These are phyloP conservation scores for Dactylellina parvicollis DNA, from an alignment of 2,329 filamentous ascomycete species.

Conservation along the genomic window DNA sequence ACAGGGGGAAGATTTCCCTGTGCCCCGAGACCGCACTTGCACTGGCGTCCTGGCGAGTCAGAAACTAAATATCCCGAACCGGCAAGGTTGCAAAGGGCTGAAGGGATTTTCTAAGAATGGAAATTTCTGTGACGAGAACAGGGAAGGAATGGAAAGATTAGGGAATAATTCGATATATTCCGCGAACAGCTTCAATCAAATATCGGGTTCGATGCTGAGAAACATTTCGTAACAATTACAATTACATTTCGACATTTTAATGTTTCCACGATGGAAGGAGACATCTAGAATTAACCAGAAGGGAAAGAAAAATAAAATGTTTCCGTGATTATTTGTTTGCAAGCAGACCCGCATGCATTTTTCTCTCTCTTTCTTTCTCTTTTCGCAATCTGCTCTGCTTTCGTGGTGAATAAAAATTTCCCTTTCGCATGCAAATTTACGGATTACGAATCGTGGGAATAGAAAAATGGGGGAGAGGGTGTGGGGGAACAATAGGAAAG, in stretches of 20 bases:
- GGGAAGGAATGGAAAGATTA: slow-evolving; percentile 53
- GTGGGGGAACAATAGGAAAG: slow-evolving; percentile 36
- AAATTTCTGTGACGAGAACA: slow-evolving; percentile 51
- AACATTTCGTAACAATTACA: slow-evolving; percentile 27
- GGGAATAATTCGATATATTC: slow-evolving; percentile 51
- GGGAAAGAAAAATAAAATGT: slow-evolving; percentile 1
- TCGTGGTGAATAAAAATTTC: slow-evolving; percentile 5
- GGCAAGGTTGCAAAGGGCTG: slow-evolving; percentile 31
- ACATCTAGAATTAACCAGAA: background rate
- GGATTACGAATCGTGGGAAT: slow-evolving; percentile 42
- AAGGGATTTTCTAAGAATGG: slow-evolving; percentile 46
- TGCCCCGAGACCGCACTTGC: slow-evolving; percentile 54
- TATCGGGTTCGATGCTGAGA: slow-evolving; percentile 20
- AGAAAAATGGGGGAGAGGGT: background rate
- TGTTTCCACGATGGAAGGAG: background rate
- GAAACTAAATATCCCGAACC: slow-evolving; percentile 37
- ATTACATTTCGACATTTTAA: slow-evolving; percentile 24
- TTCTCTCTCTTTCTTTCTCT: background rate
- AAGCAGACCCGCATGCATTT: slow-evolving; percentile 19
- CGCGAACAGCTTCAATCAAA: slow-evolving; percentile 38
- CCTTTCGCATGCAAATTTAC: slow-evolving; percentile 13
- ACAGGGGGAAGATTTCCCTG: slow-evolving; percentile 46
- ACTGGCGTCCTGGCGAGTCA: slow-evolving; percentile 19
- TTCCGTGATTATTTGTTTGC: slow-evolving; percentile 38
- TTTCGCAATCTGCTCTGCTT: slow-evolving; percentile 20